phyloP scores from a whole-genome alignment of 2,329 filamentous ascomycete species.

The Nakataea oryzae region DNA sequence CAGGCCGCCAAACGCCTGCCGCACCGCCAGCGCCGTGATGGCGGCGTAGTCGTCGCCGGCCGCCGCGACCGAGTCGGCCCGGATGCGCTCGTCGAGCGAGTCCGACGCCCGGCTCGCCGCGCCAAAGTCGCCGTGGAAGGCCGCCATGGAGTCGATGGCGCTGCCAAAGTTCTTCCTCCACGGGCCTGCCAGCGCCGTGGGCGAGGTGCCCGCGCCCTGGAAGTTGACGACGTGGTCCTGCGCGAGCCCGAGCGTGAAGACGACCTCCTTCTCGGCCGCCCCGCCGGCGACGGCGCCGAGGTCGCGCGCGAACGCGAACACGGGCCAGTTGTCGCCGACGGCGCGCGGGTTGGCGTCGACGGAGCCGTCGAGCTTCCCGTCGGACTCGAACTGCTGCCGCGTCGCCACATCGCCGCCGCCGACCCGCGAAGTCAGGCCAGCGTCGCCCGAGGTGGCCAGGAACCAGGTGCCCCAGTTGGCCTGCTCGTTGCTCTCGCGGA shows the following conservation, averaged over 20 bases:
- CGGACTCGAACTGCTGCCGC: slow-evolving; percentile 53
- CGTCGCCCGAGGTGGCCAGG: slow-evolving; percentile 54
- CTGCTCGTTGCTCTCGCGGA: slow-evolving; percentile 59
- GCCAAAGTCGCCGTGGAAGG: slow-evolving; percentile 66
- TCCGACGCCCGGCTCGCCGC: slow-evolving; percentile 46
- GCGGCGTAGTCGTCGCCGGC: slow-evolving; percentile 65
- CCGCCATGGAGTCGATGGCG: slow-evolving; percentile 53
- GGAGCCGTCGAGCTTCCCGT: slow-evolving; percentile 51
- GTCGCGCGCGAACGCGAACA: slow-evolving; percentile 66
- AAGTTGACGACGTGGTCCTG: slow-evolving; percentile 71
- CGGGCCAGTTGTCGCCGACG: slow-evolving; percentile 60
- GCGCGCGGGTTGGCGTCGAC: slow-evolving; percentile 56
- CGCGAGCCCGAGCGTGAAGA: slow-evolving; percentile 69
- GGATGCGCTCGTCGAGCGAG: slow-evolving; percentile 59
- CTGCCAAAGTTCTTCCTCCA: slow-evolving; percentile 66
- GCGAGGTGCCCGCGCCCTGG: slow-evolving; percentile 54
- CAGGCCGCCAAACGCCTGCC: slow-evolving; percentile 70
- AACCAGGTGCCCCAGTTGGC: slow-evolving; percentile 76
- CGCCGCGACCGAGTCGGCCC: slow-evolving; percentile 52
- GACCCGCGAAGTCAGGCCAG: slow-evolving; percentile 56
- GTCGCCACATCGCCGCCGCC: slow-evolving; percentile 54
- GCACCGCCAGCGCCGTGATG: slow-evolving; percentile 67
- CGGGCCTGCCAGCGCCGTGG: slow-evolving; percentile 55
- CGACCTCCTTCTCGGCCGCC: slow-evolving; percentile 24
- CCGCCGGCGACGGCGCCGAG: slow-evolving; percentile 33